These are phyloP conservation scores for Rutstroemia sp. DNA, from an alignment of 2,329 filamentous ascomycete genomes.

Conservation along the genomic window DNA sequence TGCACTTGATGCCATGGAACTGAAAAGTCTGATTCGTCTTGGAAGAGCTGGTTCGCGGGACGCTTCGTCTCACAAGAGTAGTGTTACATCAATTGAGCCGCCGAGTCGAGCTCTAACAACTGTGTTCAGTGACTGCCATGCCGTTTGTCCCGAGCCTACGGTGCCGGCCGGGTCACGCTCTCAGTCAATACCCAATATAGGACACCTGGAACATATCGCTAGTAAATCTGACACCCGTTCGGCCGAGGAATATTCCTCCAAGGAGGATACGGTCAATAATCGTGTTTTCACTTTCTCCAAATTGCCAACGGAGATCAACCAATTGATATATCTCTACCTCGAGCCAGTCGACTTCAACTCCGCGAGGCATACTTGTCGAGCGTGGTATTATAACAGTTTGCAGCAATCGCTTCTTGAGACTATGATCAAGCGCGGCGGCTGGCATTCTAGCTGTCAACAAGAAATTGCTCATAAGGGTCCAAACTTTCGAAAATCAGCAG, in stretches of 20 bases:
- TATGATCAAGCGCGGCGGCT: conserved; percentile 50
- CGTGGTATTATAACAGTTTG: conserved; percentile 53
- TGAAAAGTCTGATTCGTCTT: not conserved
- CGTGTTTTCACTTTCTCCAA: not conserved
- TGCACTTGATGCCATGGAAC: not conserved
- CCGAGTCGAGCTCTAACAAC: conserved; percentile 8
- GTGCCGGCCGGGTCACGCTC: conserved; percentile 3
- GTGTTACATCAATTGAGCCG: not conserved
- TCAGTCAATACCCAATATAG: conserved; percentile 4
- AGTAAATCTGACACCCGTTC: conserved; percentile 7
- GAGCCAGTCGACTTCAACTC: conserved; percentile 45
- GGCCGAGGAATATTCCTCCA: too few relatives aligned
- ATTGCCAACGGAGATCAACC: conserved; percentile 33
- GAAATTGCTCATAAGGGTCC: conserved; percentile 1
- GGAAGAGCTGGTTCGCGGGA: not conserved
- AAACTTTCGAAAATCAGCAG: conserved; percentile 9
- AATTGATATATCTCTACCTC: conserved; percentile 32
- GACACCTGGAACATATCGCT: conserved; percentile 12
- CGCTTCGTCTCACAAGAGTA: not conserved
- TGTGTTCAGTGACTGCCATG: conserved; percentile 11
- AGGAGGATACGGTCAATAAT: not conserved
- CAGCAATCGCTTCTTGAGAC: conserved; percentile 39
- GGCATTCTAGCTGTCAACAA: conserved; percentile 37
- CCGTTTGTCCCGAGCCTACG: conserved; percentile 12
- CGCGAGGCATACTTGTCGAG: conserved; percentile 50